Percentiles rank a stretch among this genome's conserved stretches.
phyloP scores from a whole-genome alignment of 345 rosid genomes.

The Raphanus sativus region DNA sequence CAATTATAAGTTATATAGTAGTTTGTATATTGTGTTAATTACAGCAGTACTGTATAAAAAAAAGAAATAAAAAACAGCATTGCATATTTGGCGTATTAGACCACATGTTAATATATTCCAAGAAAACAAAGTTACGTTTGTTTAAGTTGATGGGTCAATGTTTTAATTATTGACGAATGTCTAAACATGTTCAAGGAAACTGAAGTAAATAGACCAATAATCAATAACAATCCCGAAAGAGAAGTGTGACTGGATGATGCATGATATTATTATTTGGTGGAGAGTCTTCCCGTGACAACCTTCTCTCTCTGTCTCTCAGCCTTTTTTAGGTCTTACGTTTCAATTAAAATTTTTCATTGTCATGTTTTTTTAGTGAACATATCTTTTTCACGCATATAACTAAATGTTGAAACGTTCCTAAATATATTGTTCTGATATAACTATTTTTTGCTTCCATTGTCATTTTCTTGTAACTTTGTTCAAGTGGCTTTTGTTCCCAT shows the following conservation, averaged over 20 bases:
- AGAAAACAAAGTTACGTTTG: background rate
- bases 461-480: background rate
- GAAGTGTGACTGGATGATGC: constrained; percentile 31
- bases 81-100: background rate
- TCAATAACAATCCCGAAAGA: background rate
- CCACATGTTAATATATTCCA: background rate
- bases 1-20: background rate
- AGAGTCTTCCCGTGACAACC: constrained; percentile 32
- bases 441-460: background rate
- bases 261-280: constrained; percentile 12
- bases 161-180: constrained; percentile 7
- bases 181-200: background rate
- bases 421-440: background rate
- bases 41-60: background rate
- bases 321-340: constrained; percentile 27
- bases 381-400: background rate
- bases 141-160: constrained; percentile 11
- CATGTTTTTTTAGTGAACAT: background rate
- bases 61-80: background rate
- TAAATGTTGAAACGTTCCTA: background rate
- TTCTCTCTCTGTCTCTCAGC: constrained; percentile 28
- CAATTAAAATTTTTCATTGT: background rate
- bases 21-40: background rate
- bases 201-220: constrained; percentile 2
- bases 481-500: background rate